A percentile compares a stretch with the other conserved stretches of the same genome.
Evolutionary conservation across 2,329 filamentous ascomycete genomes (phyloP).

Genomic region (Talaromyces rugulosus): DNA sequence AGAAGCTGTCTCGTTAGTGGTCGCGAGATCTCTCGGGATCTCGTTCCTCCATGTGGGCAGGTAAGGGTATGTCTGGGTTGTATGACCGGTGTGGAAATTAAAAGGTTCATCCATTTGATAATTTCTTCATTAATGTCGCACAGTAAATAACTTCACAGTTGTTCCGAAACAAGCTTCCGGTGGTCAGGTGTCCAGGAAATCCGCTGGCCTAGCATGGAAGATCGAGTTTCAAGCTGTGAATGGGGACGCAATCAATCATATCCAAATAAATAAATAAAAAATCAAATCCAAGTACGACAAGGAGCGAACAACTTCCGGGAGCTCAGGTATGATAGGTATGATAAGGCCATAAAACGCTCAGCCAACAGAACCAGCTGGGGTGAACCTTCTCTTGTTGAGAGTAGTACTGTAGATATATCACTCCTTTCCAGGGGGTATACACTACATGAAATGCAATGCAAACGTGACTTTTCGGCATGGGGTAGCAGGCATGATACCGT

Average conservation of each 20-base stretch:
- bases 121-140: conserved; percentile 7
- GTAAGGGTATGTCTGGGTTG: conserved; percentile 5
- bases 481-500: not conserved
- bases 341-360: not conserved
- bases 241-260: not conserved
- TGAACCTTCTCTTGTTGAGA: not conserved
- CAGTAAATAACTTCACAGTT: conserved; percentile 6
- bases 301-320: not conserved
- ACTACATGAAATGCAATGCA: not conserved
- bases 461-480: not conserved
- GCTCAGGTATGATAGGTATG: not conserved
- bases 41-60: conserved; percentile 4
- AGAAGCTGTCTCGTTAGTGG: conserved; percentile 10
- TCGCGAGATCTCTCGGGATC: conserved; percentile 3
- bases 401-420: not conserved
- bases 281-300: not conserved
- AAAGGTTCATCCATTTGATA: conserved; percentile 10
- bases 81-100: conserved; percentile 4
- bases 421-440: not conserved
- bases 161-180: conserved; percentile 1
- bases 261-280: not conserved
- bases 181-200: conserved; percentile 1
- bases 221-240: not conserved
- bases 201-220: not conserved
- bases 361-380: not conserved